Evolutionary conservation across 768 basidiomycete genomes (phyloP), one percentile per base, ranked within the genome.

Genomic region (Rhodocollybia butyracea): DNA sequence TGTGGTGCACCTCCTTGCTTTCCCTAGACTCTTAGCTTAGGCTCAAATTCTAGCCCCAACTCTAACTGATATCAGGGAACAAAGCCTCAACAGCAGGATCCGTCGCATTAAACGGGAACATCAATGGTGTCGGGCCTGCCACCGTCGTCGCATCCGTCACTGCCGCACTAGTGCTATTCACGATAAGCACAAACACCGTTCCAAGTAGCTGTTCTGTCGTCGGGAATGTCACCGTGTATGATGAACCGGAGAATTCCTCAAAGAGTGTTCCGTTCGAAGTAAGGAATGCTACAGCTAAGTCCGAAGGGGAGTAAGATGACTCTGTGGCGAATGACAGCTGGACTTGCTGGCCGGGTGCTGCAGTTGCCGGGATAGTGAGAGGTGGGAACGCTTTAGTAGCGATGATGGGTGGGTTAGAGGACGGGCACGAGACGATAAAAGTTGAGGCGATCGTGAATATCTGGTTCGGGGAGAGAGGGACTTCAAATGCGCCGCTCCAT

Each of bases 401-500:
- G n/a, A 80, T 77, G 7, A 82, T 70, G 32, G 73, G 54, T 5
- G 77, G 71, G 69, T 82, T 84, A 59, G 68, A 60, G 7, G 66
- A 53, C 2, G 83, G 82, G 70, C 83, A 85, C 1, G 62, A 61
- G 31, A 63, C 70, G 70, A 83, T 80, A 68, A 80, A 79, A 30
- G 36, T 19, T 51, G 68, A 64, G 2, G 78, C 71, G 52, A 81
- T 70, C 2, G 78, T 77, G 71, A 70, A 81, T 40, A 78, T 78
- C 57, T 78, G 72, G 58, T 59, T 59, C 66, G 76, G 73, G 63
- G 55, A 66, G 27, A 76, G 66, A 51, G 73, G 71, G 32, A 71
- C 73, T 11, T 53, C 51, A 63, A 84, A 82, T 4, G 84, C 70
- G 3, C 77, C 75, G 48, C 77, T 80, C 85, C 85, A 88, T 1